Percentiles rank a stretch among this genome's conserved stretches.
These are phyloP conservation scores for Schwanniomyces polymorphus DNA, from an alignment of 805 yeast genomes.

Conservation along the genomic window DNA sequence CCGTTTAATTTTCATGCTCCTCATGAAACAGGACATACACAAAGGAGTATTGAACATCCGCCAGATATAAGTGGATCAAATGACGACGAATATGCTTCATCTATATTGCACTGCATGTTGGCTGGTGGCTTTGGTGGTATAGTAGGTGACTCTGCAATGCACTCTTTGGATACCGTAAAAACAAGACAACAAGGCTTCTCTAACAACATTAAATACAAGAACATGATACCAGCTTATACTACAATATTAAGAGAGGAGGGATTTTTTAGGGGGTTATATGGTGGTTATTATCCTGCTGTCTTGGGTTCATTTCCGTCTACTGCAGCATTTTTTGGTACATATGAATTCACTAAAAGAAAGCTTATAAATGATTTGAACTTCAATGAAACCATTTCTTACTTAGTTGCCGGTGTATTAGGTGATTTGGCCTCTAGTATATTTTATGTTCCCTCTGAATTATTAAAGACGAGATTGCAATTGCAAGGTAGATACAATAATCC, in stretches of 20 bases:
- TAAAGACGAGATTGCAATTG: conserved; percentile 88
- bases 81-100: conserved; percentile 23
- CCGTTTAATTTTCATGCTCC: conserved; percentile 32
- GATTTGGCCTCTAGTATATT: conserved; percentile 85
- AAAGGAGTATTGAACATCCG: neutral
- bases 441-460: conserved; percentile 93
- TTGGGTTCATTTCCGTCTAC: conserved; percentile 93
- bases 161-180: conserved; percentile 93
- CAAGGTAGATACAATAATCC: conserved; percentile 88
- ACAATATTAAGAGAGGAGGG: conserved; percentile 88
- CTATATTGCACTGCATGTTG: conserved; percentile 61
- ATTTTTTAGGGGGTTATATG: conserved; percentile 75
- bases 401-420: conserved; percentile 89
- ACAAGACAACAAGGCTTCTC: conserved; percentile 97
- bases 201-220: conserved; percentile 60
- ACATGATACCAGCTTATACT: conserved; percentile 72
- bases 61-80: conserved; percentile 1
- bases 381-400: conserved; percentile 78
- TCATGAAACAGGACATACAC: conserved; percentile 15
- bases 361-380: conserved; percentile 62
- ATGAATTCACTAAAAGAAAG: conserved; percentile 75
- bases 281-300: conserved; percentile 92
- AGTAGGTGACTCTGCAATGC: conserved; percentile 91
- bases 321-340: conserved; percentile 89
- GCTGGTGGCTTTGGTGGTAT: conserved; percentile 97